Conservation (phyloP, 176 grass and related monocot genomes). For the Secale cereale region DNA sequence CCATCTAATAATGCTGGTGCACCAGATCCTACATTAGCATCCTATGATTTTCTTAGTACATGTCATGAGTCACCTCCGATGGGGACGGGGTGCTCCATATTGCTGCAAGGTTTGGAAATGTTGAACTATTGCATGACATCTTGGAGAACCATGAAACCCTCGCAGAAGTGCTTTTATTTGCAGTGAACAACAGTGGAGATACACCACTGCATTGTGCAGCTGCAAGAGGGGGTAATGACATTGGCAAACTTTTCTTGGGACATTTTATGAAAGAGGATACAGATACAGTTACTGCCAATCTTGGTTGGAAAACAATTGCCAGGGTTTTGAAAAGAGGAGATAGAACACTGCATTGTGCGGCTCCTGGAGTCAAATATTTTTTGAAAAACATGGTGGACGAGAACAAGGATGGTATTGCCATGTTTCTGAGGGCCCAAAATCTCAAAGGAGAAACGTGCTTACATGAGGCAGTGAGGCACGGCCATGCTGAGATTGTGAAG, state of each 20-base stretch:
- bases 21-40: not conserved
- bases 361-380: too few relatives aligned
- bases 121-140: not conserved
- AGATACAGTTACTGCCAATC: too few relatives aligned
- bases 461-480: not conserved
- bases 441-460: not conserved
- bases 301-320: too few relatives aligned
- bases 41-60: not conserved
- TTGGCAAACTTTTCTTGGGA: too few relatives aligned
- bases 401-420: too few relatives aligned
- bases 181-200: not conserved
- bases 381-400: too few relatives aligned
- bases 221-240: too few relatives aligned
- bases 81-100: not conserved
- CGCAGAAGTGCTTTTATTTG: not conserved
- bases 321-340: not conserved
- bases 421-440: not conserved
- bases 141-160: accelerated
- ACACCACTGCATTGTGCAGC: not conserved
- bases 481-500: accelerated
- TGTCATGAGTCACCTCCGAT: not conserved
- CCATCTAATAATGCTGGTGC: not conserved
- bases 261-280: too few relatives aligned
- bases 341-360: not conserved
- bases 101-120: not conserved